phyloP scores from a whole-genome alignment of 768 basidiomycete species.

The Calocybe cyanea region DNA sequence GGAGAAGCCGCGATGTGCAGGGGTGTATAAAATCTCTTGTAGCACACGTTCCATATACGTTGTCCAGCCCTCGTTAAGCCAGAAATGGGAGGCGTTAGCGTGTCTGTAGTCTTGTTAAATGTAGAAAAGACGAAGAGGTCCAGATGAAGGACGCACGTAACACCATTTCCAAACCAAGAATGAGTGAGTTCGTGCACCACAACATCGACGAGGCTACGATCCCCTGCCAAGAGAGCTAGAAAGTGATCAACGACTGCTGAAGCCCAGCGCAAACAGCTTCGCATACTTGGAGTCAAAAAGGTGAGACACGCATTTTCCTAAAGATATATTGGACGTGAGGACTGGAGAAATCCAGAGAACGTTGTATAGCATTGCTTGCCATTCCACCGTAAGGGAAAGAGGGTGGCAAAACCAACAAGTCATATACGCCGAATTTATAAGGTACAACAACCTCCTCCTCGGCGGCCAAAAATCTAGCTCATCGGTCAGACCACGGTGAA shows the following conservation, averaged over 20 bases:
- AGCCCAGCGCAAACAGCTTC: no score
- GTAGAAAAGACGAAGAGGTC: neutral
- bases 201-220: slow-evolving; percentile 83
- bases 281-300: slow-evolving; percentile 82
- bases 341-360: neutral
- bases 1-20: slow-evolving; percentile 75
- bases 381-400: slow-evolving; percentile 93
- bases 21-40: slow-evolving; percentile 63
- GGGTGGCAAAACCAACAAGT: slow-evolving; percentile 83
- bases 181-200: slow-evolving; percentile 86
- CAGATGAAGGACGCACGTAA: slow-evolving; percentile 47
- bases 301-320: slow-evolving; percentile 89
- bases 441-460: slow-evolving; percentile 73
- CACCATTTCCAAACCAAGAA: slow-evolving; percentile 91
- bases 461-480: slow-evolving; percentile 61
- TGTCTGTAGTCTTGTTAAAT: slow-evolving; percentile 36
- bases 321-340: neutral
- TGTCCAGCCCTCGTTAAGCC: slow-evolving; percentile 93
- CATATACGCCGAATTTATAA: slow-evolving; percentile 86
- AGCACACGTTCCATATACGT: slow-evolving; percentile 88
- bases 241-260: neutral
- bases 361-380: slow-evolving; percentile 37
- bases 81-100: slow-evolving; percentile 75
- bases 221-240: slow-evolving; percentile 78
- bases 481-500: neutral